phyloP scores from a whole-genome alignment of 1,139 yeast species.

The Zygoascus sp. region DNA sequence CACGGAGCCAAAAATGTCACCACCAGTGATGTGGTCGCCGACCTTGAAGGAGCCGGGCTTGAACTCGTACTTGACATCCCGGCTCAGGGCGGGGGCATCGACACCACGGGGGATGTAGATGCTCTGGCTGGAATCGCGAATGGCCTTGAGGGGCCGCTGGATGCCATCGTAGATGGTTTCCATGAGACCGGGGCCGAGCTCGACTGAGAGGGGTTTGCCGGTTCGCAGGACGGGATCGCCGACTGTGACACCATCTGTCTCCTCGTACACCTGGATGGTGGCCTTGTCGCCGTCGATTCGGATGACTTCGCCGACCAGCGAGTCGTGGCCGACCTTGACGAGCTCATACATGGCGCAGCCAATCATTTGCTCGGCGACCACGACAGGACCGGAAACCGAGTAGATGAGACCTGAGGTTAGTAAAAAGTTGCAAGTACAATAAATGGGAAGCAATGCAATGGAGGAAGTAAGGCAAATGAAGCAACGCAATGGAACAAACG shows the following conservation, averaged over 20 bases:
- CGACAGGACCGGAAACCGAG: slow-evolving; percentile 97
- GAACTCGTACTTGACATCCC: slow-evolving; percentile 80
- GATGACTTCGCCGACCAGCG: slow-evolving; percentile 95
- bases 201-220: slow-evolving; percentile 96
- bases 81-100: slow-evolving; percentile 87
- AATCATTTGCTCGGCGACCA: slow-evolving; percentile 96
- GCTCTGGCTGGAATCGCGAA: slow-evolving; percentile 78
- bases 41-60: slow-evolving; percentile 73
- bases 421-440: background rate
- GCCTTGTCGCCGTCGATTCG: slow-evolving; percentile 96
- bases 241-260: slow-evolving; percentile 97
- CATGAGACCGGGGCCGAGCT: slow-evolving; percentile 98
- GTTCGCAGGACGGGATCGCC: slow-evolving; percentile 98
- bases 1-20: slow-evolving; percentile 92
- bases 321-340: slow-evolving; percentile 93
- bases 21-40: slow-evolving; percentile 98
- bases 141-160: slow-evolving; percentile 95
- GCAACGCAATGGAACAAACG: too few species aligned
- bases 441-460: too few species aligned
- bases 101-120: slow-evolving; percentile 98
- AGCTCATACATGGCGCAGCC: slow-evolving; percentile 99
- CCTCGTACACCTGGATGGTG: slow-evolving; percentile 97
- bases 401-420: slow-evolving; percentile 46
- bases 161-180: slow-evolving; percentile 99
- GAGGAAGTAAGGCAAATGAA: too few species aligned